phyloP scores from a whole-genome alignment of 2,329 filamentous ascomycete genomes.

The Ophiocordyceps unilateralis region DNA sequence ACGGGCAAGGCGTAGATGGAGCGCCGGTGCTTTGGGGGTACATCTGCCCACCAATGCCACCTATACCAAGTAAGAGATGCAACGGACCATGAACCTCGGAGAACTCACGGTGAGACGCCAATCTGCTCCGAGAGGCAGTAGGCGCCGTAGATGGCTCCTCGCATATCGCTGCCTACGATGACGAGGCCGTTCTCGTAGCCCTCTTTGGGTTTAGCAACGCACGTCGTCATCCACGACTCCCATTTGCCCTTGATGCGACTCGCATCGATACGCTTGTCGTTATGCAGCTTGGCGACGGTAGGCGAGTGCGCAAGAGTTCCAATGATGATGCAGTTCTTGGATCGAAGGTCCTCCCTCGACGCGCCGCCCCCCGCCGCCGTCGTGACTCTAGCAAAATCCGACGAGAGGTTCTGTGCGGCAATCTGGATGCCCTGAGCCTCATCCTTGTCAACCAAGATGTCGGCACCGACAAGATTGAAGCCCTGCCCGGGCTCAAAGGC shows the following conservation, averaged over 20 bases:
- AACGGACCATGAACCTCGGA: neutral
- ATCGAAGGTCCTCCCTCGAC: neutral
- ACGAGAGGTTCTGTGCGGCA: slow-evolving; percentile 13
- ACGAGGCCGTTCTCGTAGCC: slow-evolving; percentile 27
- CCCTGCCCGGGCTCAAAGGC: slow-evolving; percentile 8
- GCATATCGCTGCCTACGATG: slow-evolving; percentile 39
- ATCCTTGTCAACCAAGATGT: slow-evolving; percentile 12
- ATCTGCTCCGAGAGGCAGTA: slow-evolving; percentile 45
- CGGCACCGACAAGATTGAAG: slow-evolving; percentile 12
- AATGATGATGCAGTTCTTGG: slow-evolving; percentile 8
- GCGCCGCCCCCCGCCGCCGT: slow-evolving; percentile 1
- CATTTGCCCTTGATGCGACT: slow-evolving; percentile 24
- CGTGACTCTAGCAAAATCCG: slow-evolving; percentile 11
- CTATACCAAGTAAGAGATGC: slow-evolving; percentile 5
- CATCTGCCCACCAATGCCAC: slow-evolving; percentile 45
- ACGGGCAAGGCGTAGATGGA: slow-evolving; percentile 28
- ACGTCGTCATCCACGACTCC: slow-evolving; percentile 34
- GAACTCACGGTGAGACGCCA: slow-evolving; percentile 32
- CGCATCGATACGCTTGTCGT: slow-evolving; percentile 7
- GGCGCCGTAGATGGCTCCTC: slow-evolving; percentile 42
- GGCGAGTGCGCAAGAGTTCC: slow-evolving; percentile 8
- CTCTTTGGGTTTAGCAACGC: slow-evolving; percentile 29
- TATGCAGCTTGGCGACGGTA: slow-evolving; percentile 5
- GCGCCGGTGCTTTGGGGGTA: slow-evolving; percentile 26
- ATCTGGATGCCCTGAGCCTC: slow-evolving; percentile 16